Evolutionary conservation across 208 protist species (phyloP), one percentile per base, ranked within the genome.

Genomic region (Crithidia bombi): DNA sequence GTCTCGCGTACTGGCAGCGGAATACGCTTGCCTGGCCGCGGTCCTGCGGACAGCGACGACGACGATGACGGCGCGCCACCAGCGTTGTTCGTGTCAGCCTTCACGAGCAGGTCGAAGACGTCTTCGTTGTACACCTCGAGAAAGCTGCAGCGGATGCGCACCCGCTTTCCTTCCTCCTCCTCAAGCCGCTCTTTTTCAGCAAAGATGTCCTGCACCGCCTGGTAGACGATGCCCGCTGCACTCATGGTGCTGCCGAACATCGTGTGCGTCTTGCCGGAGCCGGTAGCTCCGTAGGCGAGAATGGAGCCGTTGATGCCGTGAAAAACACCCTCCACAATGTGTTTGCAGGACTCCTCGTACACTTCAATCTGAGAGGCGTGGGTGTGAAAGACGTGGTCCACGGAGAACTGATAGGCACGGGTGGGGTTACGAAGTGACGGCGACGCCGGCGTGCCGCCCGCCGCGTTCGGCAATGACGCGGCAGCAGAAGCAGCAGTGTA

Each of bases 81-180:
- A n/a, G n/a, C n/a, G n/a, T 51, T 51, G 46, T 15, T 21, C 25
- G n/a, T 49, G 33, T 49, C 28, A 12, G 75, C n/a, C 26, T 63
- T 65, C 6, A 73, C 70, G 2, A 95, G 75, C 17, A 97, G 69
- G 54, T 97, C 92, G 44, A 86, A 92, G 1, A 97, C 86, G 2
- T 92, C 84, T 46, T 96, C 92, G 73, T 97, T 97, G 72, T 97
- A 97, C 11, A 97, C 82, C 67, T 97, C 92, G 5, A 93, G 39
- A 67, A 95, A 97, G 46, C 68, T 88, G 66, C 90, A 87, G 56
- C 79, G 79, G 23, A 94, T 32, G 10, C 65, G 75, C 15, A 94
- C 88, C 0, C 62, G 43, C 51, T 90, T 89, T 14, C 69, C 59
- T 17, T 83, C 80, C 54, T 85, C 85, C 28, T 75, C 70, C 64